Percentiles rank a stretch among this genome's conserved stretches.
Conservation (phyloP, 176 grass and related monocot species). For the Poa annua region DNA sequence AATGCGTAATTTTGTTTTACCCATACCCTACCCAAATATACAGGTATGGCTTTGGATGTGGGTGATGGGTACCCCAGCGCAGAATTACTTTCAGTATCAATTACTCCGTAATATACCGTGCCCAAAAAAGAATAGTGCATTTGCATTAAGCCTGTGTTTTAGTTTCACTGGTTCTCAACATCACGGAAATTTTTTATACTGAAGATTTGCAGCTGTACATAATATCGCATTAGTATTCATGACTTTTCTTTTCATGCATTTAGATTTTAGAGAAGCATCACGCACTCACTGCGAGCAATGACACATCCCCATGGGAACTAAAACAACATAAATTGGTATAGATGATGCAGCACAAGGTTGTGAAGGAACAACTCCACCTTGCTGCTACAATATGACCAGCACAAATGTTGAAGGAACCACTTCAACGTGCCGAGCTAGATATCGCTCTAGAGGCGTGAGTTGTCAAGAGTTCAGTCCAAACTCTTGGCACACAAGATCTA, state of each 20-base stretch:
- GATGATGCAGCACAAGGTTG: no score
- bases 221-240: not conserved
- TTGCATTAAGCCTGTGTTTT: constrained; percentile 15
- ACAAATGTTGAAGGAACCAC: no score
- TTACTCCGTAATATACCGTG: not conserved
- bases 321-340: constrained; percentile 18
- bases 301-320: not conserved
- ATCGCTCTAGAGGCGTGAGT: no score
- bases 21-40: no score
- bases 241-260: constrained; percentile 3
- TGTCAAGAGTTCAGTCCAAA: no score
- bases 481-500: no score
- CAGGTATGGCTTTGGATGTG: not conserved
- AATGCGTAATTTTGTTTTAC: no score
- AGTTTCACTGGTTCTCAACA: not conserved
- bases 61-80: not conserved
- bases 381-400: no score
- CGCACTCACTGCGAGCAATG: constrained; percentile 8
- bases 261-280: constrained; percentile 13
- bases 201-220: constrained; percentile 2
- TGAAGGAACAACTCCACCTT: no score
- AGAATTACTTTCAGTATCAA: constrained; percentile 8
- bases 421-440: no score
- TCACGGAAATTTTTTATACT: not conserved
- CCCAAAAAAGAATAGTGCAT: constrained; percentile 9